phyloP scores from a whole-genome alignment of 768 basidiomycete genomes.

The Amanita pallidorosea region DNA sequence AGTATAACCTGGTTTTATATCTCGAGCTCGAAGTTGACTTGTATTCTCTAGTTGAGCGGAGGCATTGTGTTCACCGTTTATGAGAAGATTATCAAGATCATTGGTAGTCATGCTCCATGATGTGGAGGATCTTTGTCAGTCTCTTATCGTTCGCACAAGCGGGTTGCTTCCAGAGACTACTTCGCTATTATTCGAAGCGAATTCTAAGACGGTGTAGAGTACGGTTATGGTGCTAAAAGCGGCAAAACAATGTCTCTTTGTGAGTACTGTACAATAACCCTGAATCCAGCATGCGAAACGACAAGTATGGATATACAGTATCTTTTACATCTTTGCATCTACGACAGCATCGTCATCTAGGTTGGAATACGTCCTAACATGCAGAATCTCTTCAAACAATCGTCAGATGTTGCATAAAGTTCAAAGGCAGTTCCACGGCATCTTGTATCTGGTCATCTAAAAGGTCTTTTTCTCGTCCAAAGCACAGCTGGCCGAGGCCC shows the following conservation, averaged over 20 bases:
- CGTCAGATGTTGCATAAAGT: neutral
- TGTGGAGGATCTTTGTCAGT: neutral
- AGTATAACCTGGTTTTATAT: slow-evolving; percentile 15
- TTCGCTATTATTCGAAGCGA: no score
- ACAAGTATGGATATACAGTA: no score
- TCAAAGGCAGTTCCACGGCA: neutral
- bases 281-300: no score
- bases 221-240: neutral
- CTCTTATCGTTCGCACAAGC: no score
- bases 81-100: slow-evolving; percentile 54
- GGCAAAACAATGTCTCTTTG: no score
- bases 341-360: neutral
- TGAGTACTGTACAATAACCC: no score
- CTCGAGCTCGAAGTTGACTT: neutral
- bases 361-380: neutral
- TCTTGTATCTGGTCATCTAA: neutral
- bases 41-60: slow-evolving; percentile 61
- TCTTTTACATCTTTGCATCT: no score
- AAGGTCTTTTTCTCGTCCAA: slow-evolving; percentile 15
- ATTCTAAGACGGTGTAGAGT: no score
- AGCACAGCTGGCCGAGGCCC: slow-evolving; percentile 56
- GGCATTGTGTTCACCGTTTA: slow-evolving; percentile 92
- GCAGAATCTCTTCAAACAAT: neutral
- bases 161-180: no score
- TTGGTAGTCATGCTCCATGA: slow-evolving; percentile 14